Base-by-base conservation (phyloP, 768 basidiomycete genomes). In the Boletus pseudopeckii region DNA sequence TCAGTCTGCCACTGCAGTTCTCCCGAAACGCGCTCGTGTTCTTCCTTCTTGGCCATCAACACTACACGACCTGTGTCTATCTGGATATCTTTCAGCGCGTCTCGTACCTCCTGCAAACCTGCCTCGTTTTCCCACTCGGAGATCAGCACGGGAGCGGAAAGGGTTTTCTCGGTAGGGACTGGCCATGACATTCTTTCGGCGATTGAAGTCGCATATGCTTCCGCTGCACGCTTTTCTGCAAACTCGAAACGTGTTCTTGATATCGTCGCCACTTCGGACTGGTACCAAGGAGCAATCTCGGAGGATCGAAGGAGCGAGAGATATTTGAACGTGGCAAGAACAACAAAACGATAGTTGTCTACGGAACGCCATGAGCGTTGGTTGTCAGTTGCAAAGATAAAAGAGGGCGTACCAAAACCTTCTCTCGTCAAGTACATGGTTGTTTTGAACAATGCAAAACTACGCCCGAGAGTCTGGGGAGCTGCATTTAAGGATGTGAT, bases 391-490 rank as follows among this genome's bases (percentile, higher is more conserved):
- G n/a, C 24, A 30, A 52, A 37, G 26, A 42, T 10, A 41, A 53
- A 42, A 6, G 53, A 32, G 37, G 30, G 34, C 89, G 64, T 65
- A 95, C 92, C 78, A 53, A 96, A 88, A 2, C 97, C 97, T 53
- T 90, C 85, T 36, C 81, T 77, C 0, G 97, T 97, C 58, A 99
- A 72, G 62, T 88, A 74, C 22, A 89, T 75, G 2, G 84, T 86
- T n/a, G 90, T 70, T 67, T 90, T 94, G 74, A 97, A 91, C 78
- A 91, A 86, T 38, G 85, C 88, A 66, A 98, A 92, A 1, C 93
- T 92, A 57, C 90, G 80, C 18, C 81, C 90, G 7, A 91, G 78
- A 33, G 77, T 73, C 60, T 88, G 86, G 3, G 81, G 77, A 1
- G 88, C 92, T 41, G 84, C 77, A 50, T 79, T 82, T 46, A 98